These are phyloP conservation scores for Aspergillus luchuensis DNA, from an alignment of 2,329 filamentous ascomycete species.

Conservation along the genomic window DNA sequence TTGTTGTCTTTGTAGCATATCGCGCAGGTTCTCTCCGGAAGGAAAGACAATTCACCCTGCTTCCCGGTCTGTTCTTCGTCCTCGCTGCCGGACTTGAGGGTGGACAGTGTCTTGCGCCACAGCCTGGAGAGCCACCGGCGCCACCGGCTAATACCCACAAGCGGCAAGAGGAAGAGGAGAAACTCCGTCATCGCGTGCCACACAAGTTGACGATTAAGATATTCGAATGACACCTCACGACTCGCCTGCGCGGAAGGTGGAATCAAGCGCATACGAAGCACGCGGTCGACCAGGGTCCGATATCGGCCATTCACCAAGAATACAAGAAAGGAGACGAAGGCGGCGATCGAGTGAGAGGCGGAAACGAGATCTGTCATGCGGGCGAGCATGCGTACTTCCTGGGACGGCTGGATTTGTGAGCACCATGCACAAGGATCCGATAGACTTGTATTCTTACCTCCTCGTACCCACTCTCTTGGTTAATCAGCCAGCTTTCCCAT, in stretches of 20 bases:
- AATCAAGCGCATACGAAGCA: slow-evolving; percentile 80
- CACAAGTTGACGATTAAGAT: slow-evolving; percentile 93
- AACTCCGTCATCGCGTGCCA: slow-evolving; percentile 99
- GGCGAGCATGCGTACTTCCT: slow-evolving; percentile 60
- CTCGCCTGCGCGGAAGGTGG: slow-evolving; percentile 82
- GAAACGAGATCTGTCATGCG: slow-evolving; percentile 68
- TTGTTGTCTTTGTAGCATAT: slow-evolving; percentile 98
- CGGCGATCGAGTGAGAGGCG: slow-evolving; percentile 76
- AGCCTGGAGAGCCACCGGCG: slow-evolving; percentile 80
- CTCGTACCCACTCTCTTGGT: slow-evolving; percentile 74
- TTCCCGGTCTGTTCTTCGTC: slow-evolving; percentile 53
- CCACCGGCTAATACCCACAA: slow-evolving; percentile 95
- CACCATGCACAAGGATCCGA: not conserved
- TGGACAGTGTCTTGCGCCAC: slow-evolving; percentile 77
- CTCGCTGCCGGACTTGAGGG: slow-evolving; percentile 55
- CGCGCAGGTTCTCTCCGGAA: slow-evolving; percentile 91
- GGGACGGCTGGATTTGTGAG: slow-evolving; percentile 45
- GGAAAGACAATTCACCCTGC: slow-evolving; percentile 75
- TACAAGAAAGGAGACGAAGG: slow-evolving; percentile 81
- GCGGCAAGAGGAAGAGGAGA: slow-evolving; percentile 90
- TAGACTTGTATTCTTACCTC: slow-evolving; percentile 38
- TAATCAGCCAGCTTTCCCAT: slow-evolving; percentile 84
- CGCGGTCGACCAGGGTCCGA: slow-evolving; percentile 82
- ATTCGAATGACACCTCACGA: slow-evolving; percentile 94
- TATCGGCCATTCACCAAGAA: slow-evolving; percentile 92